Evolutionary conservation across 202 grass and related monocot genomes (phyloP), one percentile per base, ranked within the genome.

Genomic region (Brachypodium distachyon): DNA sequence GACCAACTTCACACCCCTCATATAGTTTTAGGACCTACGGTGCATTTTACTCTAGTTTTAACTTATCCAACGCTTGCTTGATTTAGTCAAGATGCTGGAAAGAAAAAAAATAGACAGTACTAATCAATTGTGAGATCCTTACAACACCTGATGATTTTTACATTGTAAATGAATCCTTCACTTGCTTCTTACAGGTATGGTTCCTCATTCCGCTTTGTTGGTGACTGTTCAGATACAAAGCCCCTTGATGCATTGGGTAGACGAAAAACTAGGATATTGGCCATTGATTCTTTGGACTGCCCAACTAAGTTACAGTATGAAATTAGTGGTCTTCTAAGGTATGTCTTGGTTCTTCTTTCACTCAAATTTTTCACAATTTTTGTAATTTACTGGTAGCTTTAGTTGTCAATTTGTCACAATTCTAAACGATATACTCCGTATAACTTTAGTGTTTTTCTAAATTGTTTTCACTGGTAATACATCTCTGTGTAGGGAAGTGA

Each of bases 231-330:
- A 47, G 95, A 98, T 86, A 81, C 29, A 18, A 98, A 92, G 42
- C 89, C 80, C 40, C 72, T 85, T 83, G 95, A 94, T 87, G 74
- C 64, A 44, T 72, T 90, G 51, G 76, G 89, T 34, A 84, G 89
- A 74, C 79, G 89, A 11, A 92, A 84, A 88, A 92, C 91, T 80
- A 86, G 87, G 81, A 92, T 98, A 71, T 37, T 90, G 17, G 91
- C 95, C 34, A 94, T 98, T 59, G 91, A 98, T 88, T 91, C 95
- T 54, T 88, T 98, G 83, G 82, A 61, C 26, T 74, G 73, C 52
- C 89, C 91, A 54, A 46, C 75, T 75, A 90, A 82, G 70, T 77
- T 79, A 39, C 95, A 94, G 17, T 94, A 90, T 69, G 82, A 88
- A 87, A 61, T 82, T 36, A 82, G 28, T 78, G 74, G 76, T 73